Evolutionary conservation across 1,284 basidiomycete genomes (phyloP).

Genomic region (Vanrija sp.): DNA sequence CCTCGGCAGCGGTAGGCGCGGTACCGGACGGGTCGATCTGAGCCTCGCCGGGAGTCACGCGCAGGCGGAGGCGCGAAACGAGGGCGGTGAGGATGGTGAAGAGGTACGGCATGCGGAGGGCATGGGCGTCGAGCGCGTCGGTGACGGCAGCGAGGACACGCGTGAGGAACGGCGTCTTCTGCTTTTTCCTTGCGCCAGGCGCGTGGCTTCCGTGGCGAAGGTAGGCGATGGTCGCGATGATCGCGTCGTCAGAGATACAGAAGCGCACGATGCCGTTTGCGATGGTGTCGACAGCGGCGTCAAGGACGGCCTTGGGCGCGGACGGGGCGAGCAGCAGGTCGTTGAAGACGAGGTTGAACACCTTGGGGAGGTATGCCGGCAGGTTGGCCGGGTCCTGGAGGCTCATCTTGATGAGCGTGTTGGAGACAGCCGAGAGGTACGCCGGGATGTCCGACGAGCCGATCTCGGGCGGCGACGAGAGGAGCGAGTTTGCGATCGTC

Average conservation of each 20-base stretch:
- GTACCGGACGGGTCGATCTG: slow-evolving; percentile 45
- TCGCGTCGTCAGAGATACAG: slow-evolving; percentile 65
- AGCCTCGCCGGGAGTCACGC: slow-evolving; percentile 48
- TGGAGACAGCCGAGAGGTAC: slow-evolving; percentile 59
- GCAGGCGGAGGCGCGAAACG: slow-evolving; percentile 50
- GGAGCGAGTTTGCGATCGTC: slow-evolving; percentile 66
- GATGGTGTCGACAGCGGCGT: slow-evolving; percentile 60
- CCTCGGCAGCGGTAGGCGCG: slow-evolving; percentile 63
- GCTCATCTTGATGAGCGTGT: slow-evolving; percentile 44
- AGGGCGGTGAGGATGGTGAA: slow-evolving; percentile 56
- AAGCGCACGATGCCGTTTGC: slow-evolving; percentile 58
- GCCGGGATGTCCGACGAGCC: slow-evolving; percentile 50
- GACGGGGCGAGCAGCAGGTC: slow-evolving; percentile 54
- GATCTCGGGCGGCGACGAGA: slow-evolving; percentile 68
- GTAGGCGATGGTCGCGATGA: slow-evolving; percentile 54
- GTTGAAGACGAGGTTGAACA: slow-evolving; percentile 73
- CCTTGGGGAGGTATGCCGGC: slow-evolving; percentile 57
- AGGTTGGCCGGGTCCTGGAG: slow-evolving; percentile 39
- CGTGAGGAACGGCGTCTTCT: slow-evolving; percentile 57
- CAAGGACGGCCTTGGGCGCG: slow-evolving; percentile 41
- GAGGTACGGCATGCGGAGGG: slow-evolving; percentile 64
- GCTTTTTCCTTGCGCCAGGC: slow-evolving; percentile 51
- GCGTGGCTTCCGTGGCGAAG: slow-evolving; percentile 35
- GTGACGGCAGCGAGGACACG: slow-evolving; percentile 62
- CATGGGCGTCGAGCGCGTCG: slow-evolving; percentile 65